Conservation (phyloP, 1,284 basidiomycete species). For the Bondarzewia mesenterica region DNA sequence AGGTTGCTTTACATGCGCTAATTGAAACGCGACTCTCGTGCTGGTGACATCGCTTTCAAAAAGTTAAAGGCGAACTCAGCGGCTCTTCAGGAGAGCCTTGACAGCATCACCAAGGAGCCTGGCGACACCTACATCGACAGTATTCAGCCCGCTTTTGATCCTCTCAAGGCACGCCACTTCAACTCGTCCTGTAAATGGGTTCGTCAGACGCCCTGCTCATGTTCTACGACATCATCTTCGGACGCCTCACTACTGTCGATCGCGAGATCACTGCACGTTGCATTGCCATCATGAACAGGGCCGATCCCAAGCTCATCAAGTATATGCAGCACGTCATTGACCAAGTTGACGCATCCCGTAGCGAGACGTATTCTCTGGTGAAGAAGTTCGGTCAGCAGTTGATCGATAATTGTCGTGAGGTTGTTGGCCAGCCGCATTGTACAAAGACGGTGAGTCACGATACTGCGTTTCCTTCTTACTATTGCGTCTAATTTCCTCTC, state of each 20-base stretch:
- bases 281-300: slow-evolving; percentile 95
- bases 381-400: slow-evolving; percentile 97
- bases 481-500: slow-evolving; percentile 7
- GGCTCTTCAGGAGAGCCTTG: slow-evolving; percentile 80
- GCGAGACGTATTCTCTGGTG: slow-evolving; percentile 88
- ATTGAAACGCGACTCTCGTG: slow-evolving; percentile 86
- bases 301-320: slow-evolving; percentile 80
- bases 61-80: slow-evolving; percentile 70
- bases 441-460: slow-evolving; percentile 92
- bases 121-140: slow-evolving; percentile 92
- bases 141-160: slow-evolving; percentile 90
- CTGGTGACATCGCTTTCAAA: slow-evolving; percentile 86
- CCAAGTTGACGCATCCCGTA: slow-evolving; percentile 72
- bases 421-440: slow-evolving; percentile 79
- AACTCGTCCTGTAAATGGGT: slow-evolving; percentile 99
- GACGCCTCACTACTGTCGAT: slow-evolving; percentile 87
- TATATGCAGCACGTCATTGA: slow-evolving; percentile 98
- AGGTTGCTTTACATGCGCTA: slow-evolving; percentile 96
- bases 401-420: slow-evolving; percentile 89
- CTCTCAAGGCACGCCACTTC: slow-evolving; percentile 94
- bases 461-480: slow-evolving; percentile 1
- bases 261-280: slow-evolving; percentile 95
- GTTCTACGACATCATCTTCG: slow-evolving; percentile 98
- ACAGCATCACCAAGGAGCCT: slow-evolving; percentile 83
- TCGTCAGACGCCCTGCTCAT: slow-evolving; percentile 88